Conservation (phyloP, 495 filamentous ascomycete genomes). For the Penicillium dipodomyicola region DNA sequence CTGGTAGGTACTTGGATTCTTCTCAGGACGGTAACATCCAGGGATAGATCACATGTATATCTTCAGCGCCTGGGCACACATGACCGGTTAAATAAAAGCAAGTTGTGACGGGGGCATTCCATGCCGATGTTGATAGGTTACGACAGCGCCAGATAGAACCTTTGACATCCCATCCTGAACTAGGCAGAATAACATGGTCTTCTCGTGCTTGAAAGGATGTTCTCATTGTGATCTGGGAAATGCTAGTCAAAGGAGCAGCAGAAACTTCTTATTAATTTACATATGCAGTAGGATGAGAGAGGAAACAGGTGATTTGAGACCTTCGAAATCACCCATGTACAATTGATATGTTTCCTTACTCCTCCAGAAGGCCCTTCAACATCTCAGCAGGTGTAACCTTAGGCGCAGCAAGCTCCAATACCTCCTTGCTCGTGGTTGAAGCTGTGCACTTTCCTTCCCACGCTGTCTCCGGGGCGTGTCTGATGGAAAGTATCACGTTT, state of each 20-base stretch:
- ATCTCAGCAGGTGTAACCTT: slow-evolving; percentile 25
- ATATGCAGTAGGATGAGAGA: no score
- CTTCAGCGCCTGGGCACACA: no score
- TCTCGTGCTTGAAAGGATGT: no score
- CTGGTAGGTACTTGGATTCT: not conserved
- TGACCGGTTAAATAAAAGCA: no score
- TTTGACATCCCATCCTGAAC: no score
- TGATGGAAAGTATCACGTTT: slow-evolving; percentile 29
- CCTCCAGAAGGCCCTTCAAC: slow-evolving; percentile 18
- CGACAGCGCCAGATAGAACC: no score
- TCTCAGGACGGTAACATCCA: not conserved
- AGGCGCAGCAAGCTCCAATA: slow-evolving; percentile 30
- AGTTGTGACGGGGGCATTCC: no score
- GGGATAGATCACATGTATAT: no score
- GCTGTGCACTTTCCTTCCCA: slow-evolving; percentile 34
- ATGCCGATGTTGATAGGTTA: no score
- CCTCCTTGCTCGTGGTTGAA: slow-evolving; percentile 38
- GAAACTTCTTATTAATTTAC: not conserved
- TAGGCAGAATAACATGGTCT: no score
- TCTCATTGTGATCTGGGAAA: not conserved
- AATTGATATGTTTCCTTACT: slow-evolving; percentile 8
- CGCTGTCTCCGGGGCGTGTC: slow-evolving; percentile 16
- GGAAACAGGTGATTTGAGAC: no score
- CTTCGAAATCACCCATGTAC: no score
- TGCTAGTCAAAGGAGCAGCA: not conserved